A percentile compares a stretch with the other conserved stretches of the same genome.
Conservation (phyloP, 257 asterid genomes). For the Gentiana straminea region DNA sequence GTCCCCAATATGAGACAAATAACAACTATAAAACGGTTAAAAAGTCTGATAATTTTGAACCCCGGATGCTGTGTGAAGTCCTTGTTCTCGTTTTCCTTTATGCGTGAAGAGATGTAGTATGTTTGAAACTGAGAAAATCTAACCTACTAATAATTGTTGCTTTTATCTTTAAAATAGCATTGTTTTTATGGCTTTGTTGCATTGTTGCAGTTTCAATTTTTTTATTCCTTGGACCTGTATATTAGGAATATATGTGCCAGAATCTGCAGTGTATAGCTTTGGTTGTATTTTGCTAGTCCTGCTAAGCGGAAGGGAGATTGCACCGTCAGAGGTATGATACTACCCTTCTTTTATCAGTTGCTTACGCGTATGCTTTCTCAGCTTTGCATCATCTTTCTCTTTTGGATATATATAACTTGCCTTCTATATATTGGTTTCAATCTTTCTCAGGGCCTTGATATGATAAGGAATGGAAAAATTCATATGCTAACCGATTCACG, state of each 20-base stretch:
- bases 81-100: too few species aligned
- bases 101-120: too few species aligned
- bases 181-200: too few species aligned
- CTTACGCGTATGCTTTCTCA: too few species aligned
- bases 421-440: neutral
- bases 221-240: neutral
- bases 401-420: neutral
- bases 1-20: too few species aligned
- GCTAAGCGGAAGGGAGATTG: conserved; percentile 83
- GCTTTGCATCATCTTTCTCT: too few species aligned
- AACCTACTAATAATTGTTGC: neutral
- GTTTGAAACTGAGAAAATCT: neutral
- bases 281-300: conserved; percentile 86
- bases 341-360: too few species aligned
- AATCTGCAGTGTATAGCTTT: conserved; percentile 77
- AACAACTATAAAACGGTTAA: too few species aligned
- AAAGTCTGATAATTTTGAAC: too few species aligned
- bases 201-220: neutral
- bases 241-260: conserved; percentile 33
- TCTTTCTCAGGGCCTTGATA: conserved; percentile 33
- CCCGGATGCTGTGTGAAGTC: too few species aligned
- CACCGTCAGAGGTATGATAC: conserved; percentile 69
- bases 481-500: conserved; percentile 46
- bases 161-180: neutral
- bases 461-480: conserved; percentile 35